Evolutionary conservation across 306 rosid species (phyloP), one percentile per base, ranked within the genome.

Genomic region (Trifolium pratense): DNA sequence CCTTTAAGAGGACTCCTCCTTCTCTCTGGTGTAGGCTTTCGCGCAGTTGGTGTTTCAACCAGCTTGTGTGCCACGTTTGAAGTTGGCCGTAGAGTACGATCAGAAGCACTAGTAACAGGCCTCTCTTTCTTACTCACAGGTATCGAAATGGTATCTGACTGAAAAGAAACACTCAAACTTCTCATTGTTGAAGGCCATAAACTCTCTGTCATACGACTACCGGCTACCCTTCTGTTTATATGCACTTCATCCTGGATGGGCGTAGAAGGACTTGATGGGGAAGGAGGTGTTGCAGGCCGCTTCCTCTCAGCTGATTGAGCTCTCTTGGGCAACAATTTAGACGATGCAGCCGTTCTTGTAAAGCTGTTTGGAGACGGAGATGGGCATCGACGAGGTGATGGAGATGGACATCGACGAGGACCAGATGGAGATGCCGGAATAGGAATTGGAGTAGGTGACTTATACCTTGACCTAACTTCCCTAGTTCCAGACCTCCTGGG

Each of bases 181-280:
- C 99, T 80, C 99, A 91, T 95, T 18, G 97, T 95, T 69, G 99
- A 90, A 34, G 99, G 99, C 99, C 97, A 95, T 73, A 95, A 84
- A 63, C 86, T 36, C 69, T 95, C 99, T 0, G 82, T 83, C 68
- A 75, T 9, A 43, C 93, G 87, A 49, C 84, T 81, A 34, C 78
- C 72, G 11, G 76, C 70, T 56, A 31, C 71, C 78, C 77, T 89
- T 80, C 81, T 87, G 16, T 93, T 67, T 63, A 77, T 70, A 53
- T 86, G 84, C 75, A 79, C 77, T 77, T 91, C 85, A 42, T 89
- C 88, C 5, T 76, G 86, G 56, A 88, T 87, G 3, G 97, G 99
- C 5, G 97, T 92, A 46, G 92, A 89, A 14, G 91, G 90, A 59
- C 84, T 75, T 52, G 81, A 34, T 5, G 97, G 97, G 52, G 96